Base-by-base conservation (phyloP, 371 early-diverging fungal genomes). In the Umbelopsis sp. region DNA sequence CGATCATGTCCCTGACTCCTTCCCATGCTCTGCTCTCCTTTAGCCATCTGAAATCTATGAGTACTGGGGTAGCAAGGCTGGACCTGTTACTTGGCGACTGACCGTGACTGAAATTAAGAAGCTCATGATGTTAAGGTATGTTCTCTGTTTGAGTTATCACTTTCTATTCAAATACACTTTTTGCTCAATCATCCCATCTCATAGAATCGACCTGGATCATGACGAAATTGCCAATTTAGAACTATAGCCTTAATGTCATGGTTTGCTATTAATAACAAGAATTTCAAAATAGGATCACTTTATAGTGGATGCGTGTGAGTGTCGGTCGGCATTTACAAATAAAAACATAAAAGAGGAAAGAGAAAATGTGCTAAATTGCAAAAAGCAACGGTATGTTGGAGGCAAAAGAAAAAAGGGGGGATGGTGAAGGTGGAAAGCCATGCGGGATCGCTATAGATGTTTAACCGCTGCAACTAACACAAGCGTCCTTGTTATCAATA, bases 401-500 rank as follows among this genome's bases (percentile, higher is more conserved):
- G 41, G 41, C 12, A 41, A 41, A 41, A 41, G 48, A 25, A 41
- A n/a, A 22, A 63, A 72, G 22, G 37, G 62, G 51, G 65, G 18
- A 25, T 45, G 12, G 11, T 63, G 66, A 50, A 67, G 41, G 37
- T 10, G 35, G n/a, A 18, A 38, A 57, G 18, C 35, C 29, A 35
- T 41, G 41, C 41, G 41, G 22, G 41, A 41, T 41, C 41, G 41
- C 41, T 41, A 11, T 4, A 5, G 12, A 29, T 29, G 35, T 72
- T 82, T 87, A 94, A 72, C 93, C 93, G 50, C 88, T 88, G 86
- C 97, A 97, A 88, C 91, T 94, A 65, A 94, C 72, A 75, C 98
- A 97, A 11, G 93, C 95, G 63, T 97, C 98, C 72, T 84, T 82
- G 82, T 97, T 96, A 24, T 96, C 96, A 64, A 96, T 80, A 5